phyloP scores from a whole-genome alignment of 2,329 filamentous ascomycete species.

The Clarireedia paspali region DNA sequence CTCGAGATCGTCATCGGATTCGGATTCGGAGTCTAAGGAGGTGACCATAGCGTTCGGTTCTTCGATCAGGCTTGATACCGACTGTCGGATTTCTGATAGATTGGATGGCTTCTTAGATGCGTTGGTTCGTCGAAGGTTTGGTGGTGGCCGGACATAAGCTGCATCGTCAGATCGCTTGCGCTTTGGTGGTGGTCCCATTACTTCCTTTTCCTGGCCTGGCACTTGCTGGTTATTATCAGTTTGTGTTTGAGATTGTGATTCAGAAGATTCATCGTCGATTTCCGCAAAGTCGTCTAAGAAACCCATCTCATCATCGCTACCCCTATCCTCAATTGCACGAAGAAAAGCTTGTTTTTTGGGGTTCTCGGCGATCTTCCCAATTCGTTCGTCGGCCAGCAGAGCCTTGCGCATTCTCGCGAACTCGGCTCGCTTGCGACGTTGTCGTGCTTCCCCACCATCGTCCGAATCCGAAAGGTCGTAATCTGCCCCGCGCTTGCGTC shows the following conservation, averaged over 20 bases:
- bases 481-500: constrained; percentile 72
- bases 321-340: constrained; percentile 77
- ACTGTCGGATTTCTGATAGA: constrained; percentile 74
- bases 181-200: constrained; percentile 29
- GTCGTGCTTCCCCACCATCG: constrained; percentile 70
- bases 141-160: constrained; percentile 43
- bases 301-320: constrained; percentile 67
- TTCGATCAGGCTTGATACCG: constrained; percentile 76
- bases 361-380: constrained; percentile 84
- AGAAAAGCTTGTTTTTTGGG: constrained; percentile 88
- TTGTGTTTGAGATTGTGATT: constrained; percentile 34
- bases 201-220: constrained; percentile 42
- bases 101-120: constrained; percentile 60
- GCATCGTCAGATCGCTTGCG: constrained; percentile 34
- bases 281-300: constrained; percentile 53
- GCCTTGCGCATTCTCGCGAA: constrained; percentile 90
- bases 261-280: constrained; percentile 30
- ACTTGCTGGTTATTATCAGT: constrained; percentile 24
- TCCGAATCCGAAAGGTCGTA: constrained; percentile 87
- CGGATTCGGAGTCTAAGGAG: constrained; percentile 43
- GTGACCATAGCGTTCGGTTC: constrained; percentile 44
- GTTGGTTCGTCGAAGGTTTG: constrained; percentile 55
- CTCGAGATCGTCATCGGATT: constrained; percentile 45
- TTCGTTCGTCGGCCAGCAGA: constrained; percentile 77
- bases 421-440: constrained; percentile 76